A percentile compares a stretch with the other conserved stretches of the same genome.
phyloP scores from a whole-genome alignment of 257 asterid genomes.

The Nicotiana benthamiana region DNA sequence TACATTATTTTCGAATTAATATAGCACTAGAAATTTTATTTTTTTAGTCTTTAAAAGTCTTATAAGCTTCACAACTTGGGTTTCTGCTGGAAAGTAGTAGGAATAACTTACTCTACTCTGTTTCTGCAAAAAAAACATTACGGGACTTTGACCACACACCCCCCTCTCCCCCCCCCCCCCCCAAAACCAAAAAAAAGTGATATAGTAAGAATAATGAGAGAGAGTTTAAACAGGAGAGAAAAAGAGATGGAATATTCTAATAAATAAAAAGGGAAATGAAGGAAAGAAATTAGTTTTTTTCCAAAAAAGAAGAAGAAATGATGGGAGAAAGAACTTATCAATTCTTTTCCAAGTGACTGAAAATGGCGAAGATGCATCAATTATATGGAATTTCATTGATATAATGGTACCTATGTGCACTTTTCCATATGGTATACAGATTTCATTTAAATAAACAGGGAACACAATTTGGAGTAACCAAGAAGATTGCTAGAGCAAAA shows the following conservation, averaged over 20 bases:
- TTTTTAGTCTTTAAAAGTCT: too few species aligned
- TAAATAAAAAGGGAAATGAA: background rate
- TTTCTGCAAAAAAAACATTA: background rate
- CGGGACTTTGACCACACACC: background rate
- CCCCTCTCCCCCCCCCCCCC: background rate
- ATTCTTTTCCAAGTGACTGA: background rate
- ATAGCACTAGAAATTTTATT: background rate
- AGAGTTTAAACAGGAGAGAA: background rate
- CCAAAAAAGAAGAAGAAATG: background rate
- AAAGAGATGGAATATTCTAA: background rate
- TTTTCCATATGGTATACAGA: background rate
- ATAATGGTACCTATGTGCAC: background rate
- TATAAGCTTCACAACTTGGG: background rate
- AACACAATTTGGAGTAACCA: background rate
- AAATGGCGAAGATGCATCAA: background rate
- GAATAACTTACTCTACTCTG: background rate
- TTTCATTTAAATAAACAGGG: background rate
- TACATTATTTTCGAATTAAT: background rate
- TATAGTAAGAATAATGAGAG: too few species aligned
- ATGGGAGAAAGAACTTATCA: background rate
- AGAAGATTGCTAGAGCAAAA: background rate
- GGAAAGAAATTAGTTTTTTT: background rate
- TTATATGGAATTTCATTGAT: background rate
- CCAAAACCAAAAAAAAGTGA: background rate
- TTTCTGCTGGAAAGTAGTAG: background rate